These are phyloP conservation scores for Phytophthora sojae DNA, from an alignment of 352 stramenopile species.

Conservation along the genomic window DNA sequence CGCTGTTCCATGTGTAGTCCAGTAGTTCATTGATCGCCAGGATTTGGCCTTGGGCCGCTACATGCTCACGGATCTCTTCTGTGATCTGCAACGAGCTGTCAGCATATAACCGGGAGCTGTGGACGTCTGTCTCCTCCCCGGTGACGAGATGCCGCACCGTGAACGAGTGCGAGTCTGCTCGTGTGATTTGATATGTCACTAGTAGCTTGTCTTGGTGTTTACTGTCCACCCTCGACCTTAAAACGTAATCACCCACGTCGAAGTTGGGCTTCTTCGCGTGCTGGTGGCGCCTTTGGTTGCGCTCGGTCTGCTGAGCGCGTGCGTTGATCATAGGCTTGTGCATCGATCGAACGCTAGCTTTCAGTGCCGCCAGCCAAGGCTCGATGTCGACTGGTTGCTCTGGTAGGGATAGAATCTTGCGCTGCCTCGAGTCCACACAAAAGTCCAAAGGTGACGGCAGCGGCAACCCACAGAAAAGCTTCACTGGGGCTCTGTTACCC, in stretches of 20 bases:
- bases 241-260: conserved; percentile 37
- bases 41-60: conserved; percentile 26
- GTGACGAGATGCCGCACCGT: conserved; percentile 23
- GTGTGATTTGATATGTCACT: conserved; percentile 35
- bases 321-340: conserved; percentile 29
- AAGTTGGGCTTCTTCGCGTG: conserved; percentile 24
- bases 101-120: conserved; percentile 33
- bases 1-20: conserved; percentile 2
- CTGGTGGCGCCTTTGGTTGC: conserved; percentile 5
- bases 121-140: conserved; percentile 28
- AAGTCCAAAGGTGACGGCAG: not conserved
- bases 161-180: conserved; percentile 31
- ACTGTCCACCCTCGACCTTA: conserved; percentile 38
- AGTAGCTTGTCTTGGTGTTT: conserved; percentile 38
- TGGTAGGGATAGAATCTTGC: too few relatives aligned
- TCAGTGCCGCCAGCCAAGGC: not conserved
- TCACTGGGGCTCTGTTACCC: too few relatives aligned
- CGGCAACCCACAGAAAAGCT: not conserved
- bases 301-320: conserved; percentile 15
- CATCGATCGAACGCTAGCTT: conserved; percentile 5
- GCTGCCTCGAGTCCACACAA: too few relatives aligned
- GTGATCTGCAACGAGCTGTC: conserved; percentile 31
- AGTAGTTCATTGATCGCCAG: conserved; percentile 13
- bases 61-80: conserved; percentile 34
- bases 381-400: too few relatives aligned